Evolutionary conservation across 1,284 basidiomycete species (phyloP).

Genomic region (Laetiporus sulphureus): DNA sequence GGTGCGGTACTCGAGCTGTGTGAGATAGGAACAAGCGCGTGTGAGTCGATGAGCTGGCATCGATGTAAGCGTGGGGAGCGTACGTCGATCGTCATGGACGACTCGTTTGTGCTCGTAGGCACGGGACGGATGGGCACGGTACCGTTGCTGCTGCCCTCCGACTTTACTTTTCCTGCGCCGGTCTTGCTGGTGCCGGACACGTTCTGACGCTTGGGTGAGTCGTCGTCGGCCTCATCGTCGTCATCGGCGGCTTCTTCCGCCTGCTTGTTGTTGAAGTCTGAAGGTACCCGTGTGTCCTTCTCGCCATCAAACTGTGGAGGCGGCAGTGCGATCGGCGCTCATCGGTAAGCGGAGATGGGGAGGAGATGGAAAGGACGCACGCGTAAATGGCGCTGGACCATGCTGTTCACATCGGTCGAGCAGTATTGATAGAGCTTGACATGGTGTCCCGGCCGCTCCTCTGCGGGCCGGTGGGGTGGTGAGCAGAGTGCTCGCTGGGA

Average conservation of each 20-base stretch:
- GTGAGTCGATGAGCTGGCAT: no score
- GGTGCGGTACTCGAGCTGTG: conserved; percentile 20
- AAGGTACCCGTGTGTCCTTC: conserved; percentile 36
- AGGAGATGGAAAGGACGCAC: conserved; percentile 26
- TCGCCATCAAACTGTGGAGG: conserved; percentile 42
- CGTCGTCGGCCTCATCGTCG: conserved; percentile 38
- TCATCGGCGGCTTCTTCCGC: conserved; percentile 35
- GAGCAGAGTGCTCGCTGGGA: background rate
- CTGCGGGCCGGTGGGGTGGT: conserved; percentile 16
- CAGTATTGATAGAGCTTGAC: conserved; percentile 56
- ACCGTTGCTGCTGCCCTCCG: conserved; percentile 12
- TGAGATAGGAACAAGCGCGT: background rate
- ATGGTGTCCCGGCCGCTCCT: conserved; percentile 43
- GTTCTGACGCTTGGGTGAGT: conserved; percentile 22
- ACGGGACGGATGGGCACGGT: conserved; percentile 21
- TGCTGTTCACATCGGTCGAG: conserved; percentile 41
- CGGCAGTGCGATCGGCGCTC: conserved; percentile 6
- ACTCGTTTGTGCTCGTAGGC: conserved; percentile 12
- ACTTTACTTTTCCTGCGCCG: conserved; percentile 14
- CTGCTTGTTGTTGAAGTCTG: conserved; percentile 35
- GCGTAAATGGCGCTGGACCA: conserved; percentile 41
- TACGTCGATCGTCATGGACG: conserved; percentile 19
- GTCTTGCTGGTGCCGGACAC: conserved; percentile 16
- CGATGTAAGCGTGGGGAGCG: conserved; percentile 2
- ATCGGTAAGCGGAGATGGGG: background rate